Evolutionary conservation across 108 stramenopile species (phyloP), one percentile per base, ranked within the genome.

Genomic region (Seminavis robusta): DNA sequence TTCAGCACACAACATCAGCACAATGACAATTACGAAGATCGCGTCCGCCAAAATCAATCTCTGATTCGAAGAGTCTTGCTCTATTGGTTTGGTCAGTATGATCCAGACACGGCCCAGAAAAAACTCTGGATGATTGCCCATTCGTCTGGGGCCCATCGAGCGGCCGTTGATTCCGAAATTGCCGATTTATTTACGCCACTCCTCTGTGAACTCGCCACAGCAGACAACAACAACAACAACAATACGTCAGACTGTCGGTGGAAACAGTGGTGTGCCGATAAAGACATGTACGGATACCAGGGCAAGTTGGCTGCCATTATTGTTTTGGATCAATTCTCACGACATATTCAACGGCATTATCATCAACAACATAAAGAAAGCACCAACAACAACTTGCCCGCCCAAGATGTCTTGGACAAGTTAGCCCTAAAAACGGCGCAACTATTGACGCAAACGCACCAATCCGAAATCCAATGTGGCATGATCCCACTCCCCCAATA

Each of bases 241-340:
- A n/a, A n/a, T n/a, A n/a, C n/a, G n/a, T n/a, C n/a, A n/a, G n/a
- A n/a, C n/a, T n/a, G n/a, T n/a, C n/a, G n/a, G n/a, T 48, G 55
- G 63, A 42, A 76, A 27, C 58, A 77, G 69, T 77, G 79, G 67
- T 63, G 60, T 17, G 63, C 69, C 41, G 50, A 55, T 21, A 43
- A 44, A 4, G 47, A 61, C 3, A 38, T 80, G 27, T 88, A 79
- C 52, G 85, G 91, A 13, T 80, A 64, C 37, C 67, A 58, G 42
- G 91, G 86, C 38, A 88, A 86, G 53, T 41, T 92, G n/a, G 91
- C 92, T 24, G 81, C 88, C 11, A 90, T 93, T 52, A 67, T 93
- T 42, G 79, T 78, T 0, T 64, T 93, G 46, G 92, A 93, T 81
- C 92, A 93, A 60, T 75, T 87, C 56, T 78, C 81, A 24, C 58